Evolutionary conservation across 2,329 filamentous ascomycete genomes (phyloP), one percentile per base, ranked within the genome.

Genomic region (Biscogniauxia marginata): DNA sequence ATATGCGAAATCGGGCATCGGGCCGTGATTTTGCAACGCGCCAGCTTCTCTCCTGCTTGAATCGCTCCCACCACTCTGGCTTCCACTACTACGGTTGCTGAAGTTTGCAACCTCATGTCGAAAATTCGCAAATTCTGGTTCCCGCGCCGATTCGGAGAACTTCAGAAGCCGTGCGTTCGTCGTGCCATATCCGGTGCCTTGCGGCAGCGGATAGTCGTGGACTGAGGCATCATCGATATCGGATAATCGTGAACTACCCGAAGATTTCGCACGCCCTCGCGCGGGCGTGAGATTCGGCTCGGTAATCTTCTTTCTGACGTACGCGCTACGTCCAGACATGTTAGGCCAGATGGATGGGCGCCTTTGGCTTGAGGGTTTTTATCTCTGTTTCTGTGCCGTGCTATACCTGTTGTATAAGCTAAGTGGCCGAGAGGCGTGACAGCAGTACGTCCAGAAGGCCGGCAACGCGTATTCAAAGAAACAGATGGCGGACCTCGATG

Each of bases 271-370:
- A 7, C 75, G 71, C 30, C 64, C 65, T 50, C 71, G 67, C 16
- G 59, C 56, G 2, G 59, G 53, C 7, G n/a, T n/a, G 4, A 39
- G 13, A 7, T 76, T 78, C 22, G 76, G 73, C 55, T 84, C 78
- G 0, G 77, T 81, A 61, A 81, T 82, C 73, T 83, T 84, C 68
- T 84, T 84, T 65, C 82, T 79, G 66, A 83, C 82, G 62, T 82
- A 77, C 25, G 82, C 82, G 69, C 82, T 84, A 54, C 82, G 75
- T 57, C 81, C 82, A 6, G 82, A 85, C 82, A 85, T 85, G 59
- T 53, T 57, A n/a, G 49, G 25, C 46, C 19, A 39, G 6, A 21
- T 50, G 23, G 11, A 9, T 21, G 4, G 18, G 18, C 45, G 45
- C 20, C n/a, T 46, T 21, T 21, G 7, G 45, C 45, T n/a, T 4